Conservation (phyloP, 2,329 filamentous ascomycete species). For the Massarina eburnea region DNA sequence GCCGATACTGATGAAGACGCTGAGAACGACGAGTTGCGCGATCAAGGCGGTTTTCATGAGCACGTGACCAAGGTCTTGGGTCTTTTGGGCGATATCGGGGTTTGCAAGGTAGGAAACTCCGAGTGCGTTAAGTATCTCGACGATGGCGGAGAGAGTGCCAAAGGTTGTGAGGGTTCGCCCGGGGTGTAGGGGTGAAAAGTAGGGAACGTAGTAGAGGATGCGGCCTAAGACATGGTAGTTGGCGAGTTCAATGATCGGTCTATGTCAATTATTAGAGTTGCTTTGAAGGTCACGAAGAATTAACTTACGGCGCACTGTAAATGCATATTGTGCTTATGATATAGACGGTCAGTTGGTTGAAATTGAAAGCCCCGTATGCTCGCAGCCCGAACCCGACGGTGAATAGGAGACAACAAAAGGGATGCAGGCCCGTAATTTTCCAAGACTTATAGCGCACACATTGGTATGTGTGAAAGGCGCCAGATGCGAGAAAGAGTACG, state of each 20-base stretch:
- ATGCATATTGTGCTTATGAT: slow-evolving; percentile 41
- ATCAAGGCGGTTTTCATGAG: slow-evolving; percentile 53
- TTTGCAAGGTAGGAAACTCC: slow-evolving; percentile 50
- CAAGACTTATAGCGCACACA: slow-evolving; percentile 58
- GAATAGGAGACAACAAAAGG: slow-evolving; percentile 56
- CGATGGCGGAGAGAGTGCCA: slow-evolving; percentile 51
- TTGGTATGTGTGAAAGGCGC: slow-evolving; percentile 53
- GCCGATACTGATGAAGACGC: slow-evolving; percentile 48
- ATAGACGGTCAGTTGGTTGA: slow-evolving; percentile 44
- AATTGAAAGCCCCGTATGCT: slow-evolving; percentile 54
- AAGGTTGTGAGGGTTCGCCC: slow-evolving; percentile 60
- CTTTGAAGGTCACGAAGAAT: background rate
- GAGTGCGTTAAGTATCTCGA: slow-evolving; percentile 54
- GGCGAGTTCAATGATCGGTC: slow-evolving; percentile 41
- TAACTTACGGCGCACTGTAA: slow-evolving; percentile 35
- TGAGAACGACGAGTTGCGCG: slow-evolving; percentile 52
- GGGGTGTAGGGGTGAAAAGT: slow-evolving; percentile 58
- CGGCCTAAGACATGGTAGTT: slow-evolving; percentile 62
- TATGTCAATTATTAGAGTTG: slow-evolving; percentile 1
- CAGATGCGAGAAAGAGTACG: slow-evolving; percentile 47
- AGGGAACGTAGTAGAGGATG: slow-evolving; percentile 59
- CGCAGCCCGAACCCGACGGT: slow-evolving; percentile 57
- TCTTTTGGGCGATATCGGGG: slow-evolving; percentile 28
- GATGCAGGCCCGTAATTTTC: slow-evolving; percentile 55
- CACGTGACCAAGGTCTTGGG: slow-evolving; percentile 43